phyloP scores from a whole-genome alignment of 2,329 filamentous ascomycete species.

The Claviceps digitariae region DNA sequence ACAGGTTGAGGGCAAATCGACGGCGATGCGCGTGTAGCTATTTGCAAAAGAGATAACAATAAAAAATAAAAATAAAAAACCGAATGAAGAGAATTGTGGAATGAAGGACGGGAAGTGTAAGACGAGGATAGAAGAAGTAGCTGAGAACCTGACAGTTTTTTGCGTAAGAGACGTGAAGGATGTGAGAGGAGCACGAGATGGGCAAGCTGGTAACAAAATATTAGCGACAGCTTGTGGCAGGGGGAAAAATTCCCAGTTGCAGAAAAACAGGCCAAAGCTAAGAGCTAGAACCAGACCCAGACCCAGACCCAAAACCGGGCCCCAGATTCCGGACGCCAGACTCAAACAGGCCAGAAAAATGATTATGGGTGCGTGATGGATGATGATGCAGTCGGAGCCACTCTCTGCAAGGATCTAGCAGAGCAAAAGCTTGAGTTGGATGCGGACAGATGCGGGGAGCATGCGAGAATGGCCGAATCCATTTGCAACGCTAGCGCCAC shows the following conservation, averaged over 20 bases:
- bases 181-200: conserved; percentile 35
- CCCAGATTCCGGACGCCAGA: not conserved
- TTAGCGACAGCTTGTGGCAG: not conserved
- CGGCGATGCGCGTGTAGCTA: conserved; percentile 22
- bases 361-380: not conserved
- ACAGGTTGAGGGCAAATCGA: conserved; percentile 41
- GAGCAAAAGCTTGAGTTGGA: conserved; percentile 4
- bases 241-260: not conserved
- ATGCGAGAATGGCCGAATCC: conserved; percentile 4
- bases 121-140: conserved; percentile 7
- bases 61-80: conserved; percentile 15
- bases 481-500: conserved; percentile 5
- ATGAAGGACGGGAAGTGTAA: conserved; percentile 7
- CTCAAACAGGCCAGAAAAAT: not conserved
- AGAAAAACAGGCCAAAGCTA: not conserved
- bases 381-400: conserved; percentile 6
- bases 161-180: conserved; percentile 17
- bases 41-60: conserved; percentile 14
- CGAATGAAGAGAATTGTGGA: not conserved
- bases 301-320: not conserved
- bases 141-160: conserved; percentile 22
- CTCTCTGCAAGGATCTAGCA: conserved; percentile 5
- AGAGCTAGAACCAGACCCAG: not conserved
- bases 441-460: conserved; percentile 6
- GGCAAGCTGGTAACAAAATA: conserved; percentile 24